Evolutionary conservation across 208 protist species (phyloP), one percentile per base, ranked within the genome.

Genomic region (Leishmania turanica): DNA sequence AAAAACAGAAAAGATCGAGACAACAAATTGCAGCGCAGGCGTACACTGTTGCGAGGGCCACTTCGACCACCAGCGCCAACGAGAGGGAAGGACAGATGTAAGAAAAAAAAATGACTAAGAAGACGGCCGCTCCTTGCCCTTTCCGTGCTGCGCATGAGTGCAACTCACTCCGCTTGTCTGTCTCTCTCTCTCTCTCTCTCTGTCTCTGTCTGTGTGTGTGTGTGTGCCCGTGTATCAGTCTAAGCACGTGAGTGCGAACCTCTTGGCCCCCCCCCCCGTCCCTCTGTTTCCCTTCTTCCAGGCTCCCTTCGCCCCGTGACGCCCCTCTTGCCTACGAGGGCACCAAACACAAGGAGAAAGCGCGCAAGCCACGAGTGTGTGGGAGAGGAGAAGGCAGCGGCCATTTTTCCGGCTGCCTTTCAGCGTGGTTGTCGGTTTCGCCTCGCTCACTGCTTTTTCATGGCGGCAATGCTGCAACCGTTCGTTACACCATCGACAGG

Each of bases 381-480:
- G n/a, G 34, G 34, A 42, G 64, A 19, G 34, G 42, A 7, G 64
- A 69, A 42, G 58, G 9, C 11, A 4, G 6, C n/a, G 60, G n/a
- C 7, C n/a, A 17, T 65, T n/a, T 65, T 37, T 9, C 37, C 37
- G n/a, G 42, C 3, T 2, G 37, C 21, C 40, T 19, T 68, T 27
- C 62, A 3, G 2, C 4, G 2, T 71, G 15, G 31, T 68, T 11
- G 19, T n/a, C 37, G 19, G 11, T 17, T 13, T 19, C 60, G 0
- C 64, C 4, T 53, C 60, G 2, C 17, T 77, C 24, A 77, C 31
- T 66, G 54, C 74, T 77, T 74, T 47, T 77, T 82, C 37, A 64
- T 76, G 49, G 60, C 56, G 31, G 34, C 73, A 27, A 13, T 64
- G 15, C 77, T 85, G 19, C 76, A 49, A 8, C 42, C 69, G 34